Evolutionary conservation across 441 rosid species (phyloP).

Genomic region (Gossypium trilobum): DNA sequence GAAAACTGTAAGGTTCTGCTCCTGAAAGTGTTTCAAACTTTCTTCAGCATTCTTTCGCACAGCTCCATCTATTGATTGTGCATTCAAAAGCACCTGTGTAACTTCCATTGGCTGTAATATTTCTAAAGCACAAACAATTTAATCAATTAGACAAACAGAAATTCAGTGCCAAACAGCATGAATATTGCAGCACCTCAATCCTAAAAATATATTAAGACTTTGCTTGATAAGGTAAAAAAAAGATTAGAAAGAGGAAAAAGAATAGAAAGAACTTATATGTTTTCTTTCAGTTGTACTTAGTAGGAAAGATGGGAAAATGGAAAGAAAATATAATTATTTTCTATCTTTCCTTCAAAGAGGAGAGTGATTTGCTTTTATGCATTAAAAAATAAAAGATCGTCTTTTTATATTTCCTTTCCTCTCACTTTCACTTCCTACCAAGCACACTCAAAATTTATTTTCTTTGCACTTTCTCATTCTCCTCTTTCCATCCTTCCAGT

Average conservation of each 20-base stretch:
- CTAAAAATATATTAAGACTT: neutral
- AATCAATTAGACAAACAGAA: neutral
- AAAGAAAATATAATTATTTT: no score
- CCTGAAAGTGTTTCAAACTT: constrained; percentile 34
- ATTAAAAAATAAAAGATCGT: neutral
- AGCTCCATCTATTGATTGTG: constrained; percentile 51
- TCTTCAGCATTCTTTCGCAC: constrained; percentile 50
- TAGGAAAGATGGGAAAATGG: no score
- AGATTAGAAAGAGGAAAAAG: neutral
- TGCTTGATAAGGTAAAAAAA: no score
- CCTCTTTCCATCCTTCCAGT: neutral
- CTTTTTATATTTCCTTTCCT: neutral
- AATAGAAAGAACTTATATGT: no score
- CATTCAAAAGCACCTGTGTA: constrained; percentile 54
- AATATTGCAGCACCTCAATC: neutral
- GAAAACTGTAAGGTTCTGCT: constrained; percentile 53
- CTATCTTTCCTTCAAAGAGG: no score
- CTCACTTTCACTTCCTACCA: neutral
- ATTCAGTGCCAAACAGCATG: neutral
- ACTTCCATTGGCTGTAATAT: constrained; percentile 30
- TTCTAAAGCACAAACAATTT: constrained; percentile 17
- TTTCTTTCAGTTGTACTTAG: no score
- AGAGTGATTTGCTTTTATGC: neutral
- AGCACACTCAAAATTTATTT: neutral
- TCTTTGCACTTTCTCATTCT: neutral